phyloP scores from a whole-genome alignment of 2,329 filamentous ascomycete species.

The Penicillium freii region DNA sequence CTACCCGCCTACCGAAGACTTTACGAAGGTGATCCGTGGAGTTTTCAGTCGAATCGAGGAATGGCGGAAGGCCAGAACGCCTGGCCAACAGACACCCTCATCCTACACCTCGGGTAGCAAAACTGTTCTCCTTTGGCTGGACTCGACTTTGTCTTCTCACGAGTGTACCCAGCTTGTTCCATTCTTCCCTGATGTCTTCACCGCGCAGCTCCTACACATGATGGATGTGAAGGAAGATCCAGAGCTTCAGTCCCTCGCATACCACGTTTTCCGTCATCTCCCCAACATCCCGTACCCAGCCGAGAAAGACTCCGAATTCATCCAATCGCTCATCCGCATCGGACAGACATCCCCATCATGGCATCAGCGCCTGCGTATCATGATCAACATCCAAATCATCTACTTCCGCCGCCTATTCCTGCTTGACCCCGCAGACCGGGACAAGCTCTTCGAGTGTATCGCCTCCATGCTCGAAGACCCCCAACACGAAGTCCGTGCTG shows the following conservation, averaged over 20 bases:
- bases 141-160: slow-evolving; percentile 83
- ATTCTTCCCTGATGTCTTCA: slow-evolving; percentile 87
- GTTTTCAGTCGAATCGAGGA: slow-evolving; percentile 77
- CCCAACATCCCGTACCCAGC: slow-evolving; percentile 91
- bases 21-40: slow-evolving; percentile 66
- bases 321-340: slow-evolving; percentile 81
- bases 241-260: slow-evolving; percentile 88
- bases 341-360: slow-evolving; percentile 81
- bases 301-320: slow-evolving; percentile 81
- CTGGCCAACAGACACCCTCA: slow-evolving; percentile 89
- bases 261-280: slow-evolving; percentile 93
- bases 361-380: slow-evolving; percentile 90
- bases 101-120: slow-evolving; percentile 95
- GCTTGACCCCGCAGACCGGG: slow-evolving; percentile 69
- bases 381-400: slow-evolving; percentile 98
- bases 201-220: slow-evolving; percentile 95
- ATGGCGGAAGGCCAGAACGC: slow-evolving; percentile 80
- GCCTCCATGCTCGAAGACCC: slow-evolving; percentile 88
- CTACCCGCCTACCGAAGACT: slow-evolving; percentile 75
- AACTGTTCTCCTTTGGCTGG: slow-evolving; percentile 92
- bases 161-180: slow-evolving; percentile 87
- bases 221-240: slow-evolving; percentile 99
- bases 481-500: slow-evolving; percentile 90
- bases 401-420: slow-evolving; percentile 97
- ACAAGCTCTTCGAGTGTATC: slow-evolving; percentile 85